Evolutionary conservation across 768 basidiomycete species (phyloP), one percentile per base, ranked within the genome.

Genomic region (Tricholoma bakamatsutake): DNA sequence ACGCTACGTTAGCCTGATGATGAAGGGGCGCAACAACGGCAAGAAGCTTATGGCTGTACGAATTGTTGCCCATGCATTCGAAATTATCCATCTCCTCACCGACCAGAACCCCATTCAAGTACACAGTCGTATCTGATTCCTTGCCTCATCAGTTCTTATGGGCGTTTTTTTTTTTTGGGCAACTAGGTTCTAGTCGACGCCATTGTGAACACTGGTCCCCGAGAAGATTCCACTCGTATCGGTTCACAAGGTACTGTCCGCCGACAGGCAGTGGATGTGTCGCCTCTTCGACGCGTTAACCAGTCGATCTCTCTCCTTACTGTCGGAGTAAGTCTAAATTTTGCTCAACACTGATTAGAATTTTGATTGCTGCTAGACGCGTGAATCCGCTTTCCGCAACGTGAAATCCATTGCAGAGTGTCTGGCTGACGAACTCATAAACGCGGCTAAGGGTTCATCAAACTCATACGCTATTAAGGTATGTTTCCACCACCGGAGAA

Each of bases 391-490:
- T 52, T 99, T 99, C 93, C 93, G 97, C 76, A 99, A 99, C 79
- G 92, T 98, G 67, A 99, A 99, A 77, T 97, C 94, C 58, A 89
- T 99, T 66, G 94, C 97, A 58, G 96, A 98, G 79, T 98, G 96
- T 77, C 83, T 98, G 52, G 96, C 97, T 58, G 97, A 98, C 72
- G 97, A 99, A 75, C 88, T 98, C 68, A 98, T 98, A 83, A 99
- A 99, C 74, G 97, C 97, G 53, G 97, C 96, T 62, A 98, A 99
- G 81, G 97, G 97, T 61, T 98, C 97, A 50, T 98, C 95, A 68
- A 99, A 99, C 88, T 98, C 96, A 54, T 99, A 98, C 72, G 96
- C 96, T 59, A 99, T 99, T 83, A 98, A 98, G 91, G 90, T 90
- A 45, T 46, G 76, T 66, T 31, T 31, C 34, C 30, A 56, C 52